Base-by-base conservation (phyloP, 2,329 filamentous ascomycete genomes). In the Fusarium coffeatum region DNA sequence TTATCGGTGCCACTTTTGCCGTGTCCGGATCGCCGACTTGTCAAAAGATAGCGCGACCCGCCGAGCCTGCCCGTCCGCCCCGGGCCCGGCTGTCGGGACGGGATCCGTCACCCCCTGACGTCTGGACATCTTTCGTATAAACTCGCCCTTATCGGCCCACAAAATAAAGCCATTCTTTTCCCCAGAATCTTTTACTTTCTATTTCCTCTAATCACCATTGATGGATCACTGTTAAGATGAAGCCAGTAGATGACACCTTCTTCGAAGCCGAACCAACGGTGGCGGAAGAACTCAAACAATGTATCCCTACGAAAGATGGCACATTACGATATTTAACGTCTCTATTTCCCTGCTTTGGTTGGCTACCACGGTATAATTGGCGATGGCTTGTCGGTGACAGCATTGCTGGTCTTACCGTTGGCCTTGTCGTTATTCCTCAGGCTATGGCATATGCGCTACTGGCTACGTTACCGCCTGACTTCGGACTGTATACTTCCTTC, bases 401-500 rank as follows among this genome's bases (percentile, higher is more conserved):
- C 6, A 65, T 65, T 4, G 62, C 62, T 40, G 62, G 62, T 2
- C 16, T 80, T n/a, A 81, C 80, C 6, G 76, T 81, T 59, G 92
- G 92, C 42, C 86, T 90, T 53, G 92, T 94, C 15, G 91, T 94
- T 28, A 89, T 94, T 48, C 92, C 92, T 7, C 92, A 94, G 79
- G 89, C 90, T 59, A 92, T 94, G 90, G 92, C 92, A 1, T 95
- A 95, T 76, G 92, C 92, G 15, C 81, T 89, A 34, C 83, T 95
- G 23, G 92, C 92, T 25, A 83, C 89, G 43, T 82, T 95, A 18
- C 84, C 85, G 0, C 85, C 89, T 5, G 86, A 93, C 72, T 94
- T 88, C 74, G 92, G 92, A 37, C 83, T 95, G 0, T 95, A 95
- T 80, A 93, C 92, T 0, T 94, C 92, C 0, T 95, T 95, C 75